These are phyloP conservation scores for Hymenoscyphus linearis DNA, from an alignment of 2,329 filamentous ascomycete genomes.

Conservation along the genomic window DNA sequence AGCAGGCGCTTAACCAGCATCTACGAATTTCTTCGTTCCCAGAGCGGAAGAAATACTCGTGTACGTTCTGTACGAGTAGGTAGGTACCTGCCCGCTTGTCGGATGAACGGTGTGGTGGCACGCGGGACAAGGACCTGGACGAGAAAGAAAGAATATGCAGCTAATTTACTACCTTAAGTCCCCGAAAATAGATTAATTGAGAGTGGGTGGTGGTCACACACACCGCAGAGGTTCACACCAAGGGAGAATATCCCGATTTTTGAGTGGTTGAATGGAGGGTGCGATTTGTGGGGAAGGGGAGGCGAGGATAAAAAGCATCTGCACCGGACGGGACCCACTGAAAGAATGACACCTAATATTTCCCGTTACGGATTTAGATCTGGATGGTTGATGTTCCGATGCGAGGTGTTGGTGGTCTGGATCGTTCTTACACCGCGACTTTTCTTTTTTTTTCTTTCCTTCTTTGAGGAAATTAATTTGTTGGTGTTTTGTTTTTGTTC, in stretches of 20 bases:
- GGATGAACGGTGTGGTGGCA: too few relatives aligned
- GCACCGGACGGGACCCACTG: too few relatives aligned
- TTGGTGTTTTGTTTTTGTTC: background rate
- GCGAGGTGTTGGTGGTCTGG: background rate
- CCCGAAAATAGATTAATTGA: background rate
- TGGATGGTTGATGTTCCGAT: background rate
- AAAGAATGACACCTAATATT: background rate
- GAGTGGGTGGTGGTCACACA: background rate
- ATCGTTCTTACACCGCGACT: background rate
- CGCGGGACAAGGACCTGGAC: background rate
- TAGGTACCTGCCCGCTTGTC: too few relatives aligned
- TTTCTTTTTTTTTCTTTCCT: background rate
- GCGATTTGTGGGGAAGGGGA: background rate
- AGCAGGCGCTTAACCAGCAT: background rate
- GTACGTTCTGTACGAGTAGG: too few relatives aligned
- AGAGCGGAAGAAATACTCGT: too few relatives aligned
- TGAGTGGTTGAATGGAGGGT: background rate
- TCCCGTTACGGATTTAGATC: background rate
- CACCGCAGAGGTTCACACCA: too few relatives aligned
- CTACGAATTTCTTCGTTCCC: background rate
- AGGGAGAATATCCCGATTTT: background rate
- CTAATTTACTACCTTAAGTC: background rate
- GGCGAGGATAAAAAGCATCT: too few relatives aligned
- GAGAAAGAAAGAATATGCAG: background rate
- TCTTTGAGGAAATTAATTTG: background rate